Conservation (phyloP, 2,329 filamentous ascomycete species). For the Rhexocercosporidium sp. region DNA sequence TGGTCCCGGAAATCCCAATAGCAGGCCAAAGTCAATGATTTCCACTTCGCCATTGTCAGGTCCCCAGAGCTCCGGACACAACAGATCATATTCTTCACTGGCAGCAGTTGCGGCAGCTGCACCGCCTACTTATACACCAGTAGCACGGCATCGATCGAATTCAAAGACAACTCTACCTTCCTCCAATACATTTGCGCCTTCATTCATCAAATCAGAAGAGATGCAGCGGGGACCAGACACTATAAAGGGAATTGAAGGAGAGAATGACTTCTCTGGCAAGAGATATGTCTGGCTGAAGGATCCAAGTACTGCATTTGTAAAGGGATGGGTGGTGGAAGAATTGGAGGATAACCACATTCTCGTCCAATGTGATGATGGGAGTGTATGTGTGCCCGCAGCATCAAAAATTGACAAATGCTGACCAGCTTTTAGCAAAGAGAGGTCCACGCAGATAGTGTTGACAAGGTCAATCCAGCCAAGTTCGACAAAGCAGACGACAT, state of each 20-base stretch:
- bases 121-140: constrained; percentile 35
- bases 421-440: constrained; percentile 73
- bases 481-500: constrained; percentile 99
- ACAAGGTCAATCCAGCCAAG: constrained; percentile 99
- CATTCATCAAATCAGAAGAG: constrained; percentile 92
- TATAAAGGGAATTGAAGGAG: constrained; percentile 83
- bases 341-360: constrained; percentile 70
- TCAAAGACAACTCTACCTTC: constrained; percentile 69
- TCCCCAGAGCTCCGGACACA: constrained; percentile 46
- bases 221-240: constrained; percentile 61
- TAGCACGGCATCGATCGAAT: constrained; percentile 55
- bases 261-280: constrained; percentile 98
- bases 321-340: constrained; percentile 90
- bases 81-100: constrained; percentile 68
- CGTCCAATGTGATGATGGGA: constrained; percentile 93
- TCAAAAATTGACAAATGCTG: constrained; percentile 20
- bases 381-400: constrained; percentile 57
- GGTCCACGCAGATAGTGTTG: constrained; percentile 83
- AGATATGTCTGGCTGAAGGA: constrained; percentile 98
- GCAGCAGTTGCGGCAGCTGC: constrained; percentile 48
- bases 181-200: constrained; percentile 89
- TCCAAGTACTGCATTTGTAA: constrained; percentile 83
- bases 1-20: constrained; percentile 53
- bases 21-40: constrained; percentile 76
- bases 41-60: constrained; percentile 51